Evolutionary conservation across 371 early-diverging fungal species (phyloP).

Genomic region (Mucor mucedo): DNA sequence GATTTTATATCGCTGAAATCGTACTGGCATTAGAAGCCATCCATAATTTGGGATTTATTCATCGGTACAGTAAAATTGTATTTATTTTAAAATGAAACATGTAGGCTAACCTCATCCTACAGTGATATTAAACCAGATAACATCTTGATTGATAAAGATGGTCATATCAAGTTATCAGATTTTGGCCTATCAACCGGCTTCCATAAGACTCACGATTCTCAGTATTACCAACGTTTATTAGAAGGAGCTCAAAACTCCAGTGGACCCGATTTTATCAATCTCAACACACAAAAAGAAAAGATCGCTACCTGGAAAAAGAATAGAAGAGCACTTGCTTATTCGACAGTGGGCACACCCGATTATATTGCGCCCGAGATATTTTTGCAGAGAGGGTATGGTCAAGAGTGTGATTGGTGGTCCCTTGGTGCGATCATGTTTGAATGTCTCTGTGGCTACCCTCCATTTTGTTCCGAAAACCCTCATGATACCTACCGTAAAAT

Average conservation of each 20-base stretch:
- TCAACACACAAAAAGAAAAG: conserved; percentile 79
- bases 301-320: conserved; percentile 98
- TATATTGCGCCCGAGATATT: conserved; percentile 98
- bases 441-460: conserved; percentile 95
- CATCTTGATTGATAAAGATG: conserved; percentile 61
- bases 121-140: conserved; percentile 94
- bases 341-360: conserved; percentile 97
- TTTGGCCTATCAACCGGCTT: conserved; percentile 93
- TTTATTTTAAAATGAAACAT: background rate
- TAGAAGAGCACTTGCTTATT: conserved; percentile 87
- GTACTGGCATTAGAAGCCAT: conserved; percentile 94
- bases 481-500: conserved; percentile 98
- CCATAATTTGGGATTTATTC: conserved; percentile 96
- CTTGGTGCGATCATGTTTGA: conserved; percentile 98
- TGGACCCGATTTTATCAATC: conserved; percentile 76
- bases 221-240: conserved; percentile 84
- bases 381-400: conserved; percentile 92
- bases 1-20: conserved; percentile 98
- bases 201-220: conserved; percentile 96
- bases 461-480: conserved; percentile 94
- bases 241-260: conserved; percentile 63
- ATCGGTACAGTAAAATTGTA: conserved; percentile 73
- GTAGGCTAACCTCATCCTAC: background rate
- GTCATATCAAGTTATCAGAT: conserved; percentile 77
- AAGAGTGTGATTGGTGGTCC: conserved; percentile 99